Conservation (phyloP, 2,329 filamentous ascomycete species). For the Emmonsia crescens region DNA sequence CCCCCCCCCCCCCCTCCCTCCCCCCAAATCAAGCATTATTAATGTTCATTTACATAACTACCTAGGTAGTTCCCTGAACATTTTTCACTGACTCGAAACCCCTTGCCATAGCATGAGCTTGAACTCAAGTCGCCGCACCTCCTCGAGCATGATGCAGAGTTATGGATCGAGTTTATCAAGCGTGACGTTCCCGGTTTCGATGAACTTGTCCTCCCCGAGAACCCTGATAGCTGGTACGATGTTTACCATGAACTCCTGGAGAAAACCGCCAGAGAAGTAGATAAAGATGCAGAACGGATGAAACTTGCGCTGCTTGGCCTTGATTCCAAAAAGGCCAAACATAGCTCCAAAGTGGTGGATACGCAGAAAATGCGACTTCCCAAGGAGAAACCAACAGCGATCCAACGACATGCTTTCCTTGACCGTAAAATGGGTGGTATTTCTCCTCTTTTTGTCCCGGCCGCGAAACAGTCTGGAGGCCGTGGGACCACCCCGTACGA, state of each 20-base stretch:
- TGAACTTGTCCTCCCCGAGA: conserved; percentile 53
- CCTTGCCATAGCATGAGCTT: conserved; percentile 40
- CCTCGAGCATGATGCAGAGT: conserved; percentile 53
- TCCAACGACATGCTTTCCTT: conserved; percentile 23
- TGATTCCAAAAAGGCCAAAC: conserved; percentile 46
- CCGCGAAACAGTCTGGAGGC: conserved; percentile 2
- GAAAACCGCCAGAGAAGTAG: conserved; percentile 47
- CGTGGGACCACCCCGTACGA: conserved; percentile 4
- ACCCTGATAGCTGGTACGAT: conserved; percentile 63
- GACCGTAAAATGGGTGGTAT: conserved; percentile 25
- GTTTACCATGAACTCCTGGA: conserved; percentile 61
- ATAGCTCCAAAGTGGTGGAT: conserved; percentile 48
- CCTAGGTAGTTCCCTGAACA: background rate
- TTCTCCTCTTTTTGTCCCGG: conserved; percentile 15
- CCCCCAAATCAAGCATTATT: background rate
- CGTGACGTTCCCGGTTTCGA: conserved; percentile 62
- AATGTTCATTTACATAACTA: background rate
- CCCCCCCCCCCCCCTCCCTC: background rate
- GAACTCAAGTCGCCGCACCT: conserved; percentile 71
- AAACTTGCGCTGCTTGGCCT: conserved; percentile 48
- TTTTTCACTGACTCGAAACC: background rate
- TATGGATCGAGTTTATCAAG: conserved; percentile 72
- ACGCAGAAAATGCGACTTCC: conserved; percentile 23
- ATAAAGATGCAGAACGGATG: conserved; percentile 48
- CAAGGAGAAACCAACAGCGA: conserved; percentile 19